phyloP scores from a whole-genome alignment of 371 early-diverging fungal species.

The Batrachochytrium dendrobatidis region DNA sequence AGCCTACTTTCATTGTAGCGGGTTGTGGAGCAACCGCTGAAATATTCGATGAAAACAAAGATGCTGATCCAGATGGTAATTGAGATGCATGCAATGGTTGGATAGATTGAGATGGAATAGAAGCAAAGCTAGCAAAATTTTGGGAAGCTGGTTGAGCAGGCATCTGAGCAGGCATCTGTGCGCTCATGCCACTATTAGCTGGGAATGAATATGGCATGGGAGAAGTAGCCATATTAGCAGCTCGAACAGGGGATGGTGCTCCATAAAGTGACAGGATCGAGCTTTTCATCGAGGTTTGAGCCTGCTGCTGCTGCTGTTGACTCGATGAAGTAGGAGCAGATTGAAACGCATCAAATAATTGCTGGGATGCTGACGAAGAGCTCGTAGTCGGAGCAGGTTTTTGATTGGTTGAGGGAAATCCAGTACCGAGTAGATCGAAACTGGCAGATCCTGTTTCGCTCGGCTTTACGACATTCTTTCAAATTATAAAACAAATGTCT shows the following conservation, averaged over 20 bases:
- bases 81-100: too few species aligned
- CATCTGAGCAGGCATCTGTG: too few species aligned
- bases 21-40: too few species aligned
- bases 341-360: slow-evolving; percentile 29
- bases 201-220: too few species aligned
- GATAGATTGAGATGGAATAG: too few species aligned
- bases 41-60: too few species aligned
- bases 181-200: too few species aligned
- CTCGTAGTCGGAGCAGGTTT: background rate
- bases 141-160: too few species aligned
- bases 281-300: slow-evolving; percentile 7
- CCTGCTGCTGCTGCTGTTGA: background rate
- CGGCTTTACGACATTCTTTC: too few species aligned
- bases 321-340: slow-evolving; percentile 10
- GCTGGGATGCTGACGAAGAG: slow-evolving; percentile 13
- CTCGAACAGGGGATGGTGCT: slow-evolving; percentile 1
- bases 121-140: too few species aligned
- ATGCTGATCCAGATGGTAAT: too few species aligned
- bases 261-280: slow-evolving; percentile 22
- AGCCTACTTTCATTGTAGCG: too few species aligned
- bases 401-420: slow-evolving; percentile 2
- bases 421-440: background rate
- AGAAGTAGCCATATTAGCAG: slow-evolving; percentile 3
- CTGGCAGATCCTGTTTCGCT: background rate
- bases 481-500: background rate